Conservation (phyloP, 805 yeast genomes). For the Cyberlindnera bimundalis region DNA sequence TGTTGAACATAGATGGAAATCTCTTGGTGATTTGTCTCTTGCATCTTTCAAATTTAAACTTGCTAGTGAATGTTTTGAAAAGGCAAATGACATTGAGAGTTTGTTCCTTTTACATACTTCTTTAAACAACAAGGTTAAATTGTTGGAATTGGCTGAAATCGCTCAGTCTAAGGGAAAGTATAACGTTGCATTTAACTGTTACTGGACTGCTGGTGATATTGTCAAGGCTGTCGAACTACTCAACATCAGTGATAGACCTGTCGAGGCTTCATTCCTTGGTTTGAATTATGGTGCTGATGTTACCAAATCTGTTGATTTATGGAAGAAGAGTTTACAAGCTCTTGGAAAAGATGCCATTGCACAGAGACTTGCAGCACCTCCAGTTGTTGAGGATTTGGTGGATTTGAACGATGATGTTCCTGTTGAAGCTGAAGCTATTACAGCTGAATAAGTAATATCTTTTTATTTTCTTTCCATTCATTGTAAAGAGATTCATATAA, state of each 20-base stretch:
- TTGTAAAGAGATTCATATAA: too few relatives aligned
- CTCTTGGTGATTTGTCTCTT: constrained; percentile 84
- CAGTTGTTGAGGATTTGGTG: constrained; percentile 32
- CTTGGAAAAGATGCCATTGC: constrained; percentile 57
- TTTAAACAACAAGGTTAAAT: constrained; percentile 61
- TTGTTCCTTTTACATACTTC: constrained; percentile 80
- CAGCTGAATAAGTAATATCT: too few relatives aligned
- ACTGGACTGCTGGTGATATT: constrained; percentile 81
- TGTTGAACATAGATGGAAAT: constrained; percentile 79
- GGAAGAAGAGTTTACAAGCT: constrained; percentile 60
- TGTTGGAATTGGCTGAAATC: constrained; percentile 57
- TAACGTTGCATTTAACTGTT: constrained; percentile 88
- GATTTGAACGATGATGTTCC: constrained; percentile 35
- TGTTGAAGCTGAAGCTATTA: constrained; percentile 20
- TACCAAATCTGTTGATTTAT: constrained; percentile 46
- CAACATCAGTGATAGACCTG: constrained; percentile 59
- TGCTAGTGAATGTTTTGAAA: constrained; percentile 75
- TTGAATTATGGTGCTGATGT: constrained; percentile 57
- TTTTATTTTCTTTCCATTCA: too few relatives aligned
- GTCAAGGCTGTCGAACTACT: constrained; percentile 62
- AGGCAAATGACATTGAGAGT: constrained; percentile 79
- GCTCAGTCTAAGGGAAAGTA: constrained; percentile 76
- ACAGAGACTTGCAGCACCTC: constrained; percentile 52
- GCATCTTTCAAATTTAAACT: constrained; percentile 72
- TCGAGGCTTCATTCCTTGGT: constrained; percentile 85